Evolutionary conservation across 73 alveolate genomes (phyloP).

Genomic region (Blepharisma japonicum): DNA sequence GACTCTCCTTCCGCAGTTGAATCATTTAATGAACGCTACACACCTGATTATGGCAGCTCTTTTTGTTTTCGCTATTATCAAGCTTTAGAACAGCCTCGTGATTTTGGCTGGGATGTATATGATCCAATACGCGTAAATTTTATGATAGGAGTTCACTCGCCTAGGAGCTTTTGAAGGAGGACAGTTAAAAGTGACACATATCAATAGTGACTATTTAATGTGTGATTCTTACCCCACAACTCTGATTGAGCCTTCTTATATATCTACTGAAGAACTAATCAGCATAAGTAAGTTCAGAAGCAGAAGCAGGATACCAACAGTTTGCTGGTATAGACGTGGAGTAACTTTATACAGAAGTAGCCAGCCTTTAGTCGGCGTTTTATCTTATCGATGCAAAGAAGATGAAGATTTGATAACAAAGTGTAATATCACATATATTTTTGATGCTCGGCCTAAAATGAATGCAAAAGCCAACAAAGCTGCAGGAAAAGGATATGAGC

Average conservation of each 20-base stretch:
- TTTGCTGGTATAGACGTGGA: conserved; percentile 63
- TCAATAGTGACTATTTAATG: conserved; percentile 38
- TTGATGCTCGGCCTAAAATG: conserved; percentile 81
- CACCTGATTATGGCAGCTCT: no score
- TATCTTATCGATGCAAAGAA: conserved; percentile 49
- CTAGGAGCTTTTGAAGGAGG: neutral
- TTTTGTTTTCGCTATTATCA: no score
- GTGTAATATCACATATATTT: conserved; percentile 29
- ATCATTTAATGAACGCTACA: no score
- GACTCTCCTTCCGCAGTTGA: neutral
- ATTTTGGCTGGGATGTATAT: no score
- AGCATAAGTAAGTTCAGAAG: conserved; percentile 62
- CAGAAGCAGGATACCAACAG: conserved; percentile 70
- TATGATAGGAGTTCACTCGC: no score
- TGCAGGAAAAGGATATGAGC: conserved; percentile 84
- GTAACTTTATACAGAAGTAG: conserved; percentile 40
- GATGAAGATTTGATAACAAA: conserved; percentile 47
- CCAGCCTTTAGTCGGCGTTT: conserved; percentile 35
- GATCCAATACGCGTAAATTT: no score
- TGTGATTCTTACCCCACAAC: conserved; percentile 73
- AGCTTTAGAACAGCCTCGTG: no score
- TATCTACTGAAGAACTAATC: conserved; percentile 50
- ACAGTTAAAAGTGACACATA: neutral
- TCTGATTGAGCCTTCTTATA: conserved; percentile 58
- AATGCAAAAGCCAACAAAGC: conserved; percentile 82